These are phyloP conservation scores for Globisporangium mamillatum DNA, from an alignment of 352 stramenopile genomes.

Conservation along the genomic window DNA sequence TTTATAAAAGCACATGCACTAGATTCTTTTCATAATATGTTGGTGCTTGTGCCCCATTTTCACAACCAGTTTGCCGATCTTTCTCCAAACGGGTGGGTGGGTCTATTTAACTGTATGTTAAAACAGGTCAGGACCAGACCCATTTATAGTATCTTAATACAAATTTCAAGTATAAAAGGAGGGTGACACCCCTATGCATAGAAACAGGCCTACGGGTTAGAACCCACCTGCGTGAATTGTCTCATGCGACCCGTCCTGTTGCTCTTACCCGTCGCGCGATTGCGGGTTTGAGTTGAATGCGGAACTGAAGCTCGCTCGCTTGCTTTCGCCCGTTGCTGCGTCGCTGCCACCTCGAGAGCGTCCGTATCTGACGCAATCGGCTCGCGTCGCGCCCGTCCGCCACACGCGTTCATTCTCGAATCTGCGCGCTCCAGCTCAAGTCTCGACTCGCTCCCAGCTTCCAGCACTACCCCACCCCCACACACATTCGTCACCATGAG, in stretches of 20 bases:
- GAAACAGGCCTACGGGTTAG: constrained; percentile 1
- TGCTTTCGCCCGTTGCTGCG: background rate
- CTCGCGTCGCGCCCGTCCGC: constrained; percentile 1
- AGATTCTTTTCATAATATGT: no score
- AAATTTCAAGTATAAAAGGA: background rate
- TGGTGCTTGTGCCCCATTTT: constrained; percentile 18
- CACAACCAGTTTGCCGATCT: background rate
- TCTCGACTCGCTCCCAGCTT: constrained; percentile 12
- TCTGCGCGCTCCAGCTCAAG: constrained; percentile 47
- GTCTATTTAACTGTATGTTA: background rate
- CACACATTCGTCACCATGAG: constrained; percentile 31
- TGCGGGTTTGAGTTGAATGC: constrained; percentile 6
- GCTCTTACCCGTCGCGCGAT: constrained; percentile 7
- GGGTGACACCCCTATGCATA: background rate
- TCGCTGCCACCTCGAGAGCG: constrained; percentile 1
- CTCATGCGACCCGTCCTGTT: constrained; percentile 10
- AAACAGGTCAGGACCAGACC: background rate
- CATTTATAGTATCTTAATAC: background rate
- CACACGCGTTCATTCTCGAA: constrained; percentile 62
- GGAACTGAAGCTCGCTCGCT: constrained; percentile 9
- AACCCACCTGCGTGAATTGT: background rate
- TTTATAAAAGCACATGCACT: no score
- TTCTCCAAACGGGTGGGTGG: constrained; percentile 6
- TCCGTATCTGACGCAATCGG: constrained; percentile 13
- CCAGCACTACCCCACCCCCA: background rate